Conservation (phyloP, 805 yeast species). For the Candida piceae region DNA sequence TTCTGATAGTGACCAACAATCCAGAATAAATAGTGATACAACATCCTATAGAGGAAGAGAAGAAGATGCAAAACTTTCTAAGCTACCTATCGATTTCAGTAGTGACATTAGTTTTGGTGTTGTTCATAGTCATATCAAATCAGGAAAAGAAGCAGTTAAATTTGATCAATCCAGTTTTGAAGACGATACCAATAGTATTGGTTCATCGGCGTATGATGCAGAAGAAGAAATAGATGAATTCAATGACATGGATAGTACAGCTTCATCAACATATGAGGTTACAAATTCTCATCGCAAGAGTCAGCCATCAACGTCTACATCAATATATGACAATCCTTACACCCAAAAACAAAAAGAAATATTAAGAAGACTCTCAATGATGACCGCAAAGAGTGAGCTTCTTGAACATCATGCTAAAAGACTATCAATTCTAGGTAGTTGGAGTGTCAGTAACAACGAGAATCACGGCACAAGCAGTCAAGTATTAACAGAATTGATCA, state of each 20-base stretch:
- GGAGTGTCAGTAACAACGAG: slow-evolving; percentile 7
- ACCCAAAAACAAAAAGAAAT: neutral
- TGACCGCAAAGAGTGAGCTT: neutral
- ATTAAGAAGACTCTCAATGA: neutral
- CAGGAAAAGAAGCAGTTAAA: too few species aligned
- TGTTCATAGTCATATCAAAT: too few species aligned
- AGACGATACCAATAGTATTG: too few species aligned
- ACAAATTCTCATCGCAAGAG: neutral
- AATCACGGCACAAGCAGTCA: slow-evolving; percentile 8
- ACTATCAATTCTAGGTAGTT: slow-evolving; percentile 7
- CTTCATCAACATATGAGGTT: neutral
- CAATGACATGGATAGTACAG: neutral
- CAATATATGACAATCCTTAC: slow-evolving; percentile 7
- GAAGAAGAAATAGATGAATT: too few species aligned
- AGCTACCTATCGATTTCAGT: neutral
- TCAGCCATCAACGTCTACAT: neutral
- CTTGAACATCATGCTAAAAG: slow-evolving; percentile 4
- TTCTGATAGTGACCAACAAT: neutral
- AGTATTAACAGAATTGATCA: slow-evolving; percentile 8
- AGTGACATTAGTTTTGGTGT: too few species aligned
- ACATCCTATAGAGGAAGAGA: neutral
- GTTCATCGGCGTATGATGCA: too few species aligned
- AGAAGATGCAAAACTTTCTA: too few species aligned
- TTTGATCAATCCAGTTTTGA: too few species aligned
- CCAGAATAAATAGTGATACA: neutral